phyloP scores from a whole-genome alignment of 2,329 filamentous ascomycete genomes.

The Fusarium buharicum region DNA sequence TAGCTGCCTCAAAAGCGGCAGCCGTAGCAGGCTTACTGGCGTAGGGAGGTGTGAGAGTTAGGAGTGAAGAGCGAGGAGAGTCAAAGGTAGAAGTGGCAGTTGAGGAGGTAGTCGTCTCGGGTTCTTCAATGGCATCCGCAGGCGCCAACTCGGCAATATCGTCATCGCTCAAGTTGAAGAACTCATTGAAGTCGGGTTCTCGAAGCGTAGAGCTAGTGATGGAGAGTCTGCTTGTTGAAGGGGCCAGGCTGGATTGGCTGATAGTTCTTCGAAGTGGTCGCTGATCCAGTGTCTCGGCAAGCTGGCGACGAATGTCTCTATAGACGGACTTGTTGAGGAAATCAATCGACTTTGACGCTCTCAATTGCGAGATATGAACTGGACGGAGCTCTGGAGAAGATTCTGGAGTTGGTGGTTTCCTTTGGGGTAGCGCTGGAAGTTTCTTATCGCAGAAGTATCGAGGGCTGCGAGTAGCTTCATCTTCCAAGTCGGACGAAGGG shows the following conservation, averaged over 20 bases:
- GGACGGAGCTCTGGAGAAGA: constrained; percentile 51
- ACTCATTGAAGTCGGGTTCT: constrained; percentile 65
- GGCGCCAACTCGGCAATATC: constrained; percentile 63
- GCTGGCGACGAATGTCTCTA: constrained; percentile 43
- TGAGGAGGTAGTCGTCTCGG: constrained; percentile 26
- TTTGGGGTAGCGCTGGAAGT: constrained; percentile 43
- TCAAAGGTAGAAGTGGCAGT: constrained; percentile 39
- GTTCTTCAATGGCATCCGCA: constrained; percentile 30
- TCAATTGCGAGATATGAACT: constrained; percentile 43
- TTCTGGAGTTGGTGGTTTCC: constrained; percentile 48
- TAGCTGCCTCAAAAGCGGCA: constrained; percentile 65
- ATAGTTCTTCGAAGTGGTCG: constrained; percentile 41
- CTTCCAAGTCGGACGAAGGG: constrained; percentile 50
- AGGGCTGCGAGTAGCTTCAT: constrained; percentile 37
- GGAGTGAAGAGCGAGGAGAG: constrained; percentile 47
- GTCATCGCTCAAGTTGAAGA: constrained; percentile 65
- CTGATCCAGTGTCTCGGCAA: constrained; percentile 43
- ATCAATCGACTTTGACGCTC: constrained; percentile 45
- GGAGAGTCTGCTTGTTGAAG: constrained; percentile 43
- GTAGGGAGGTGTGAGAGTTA: constrained; percentile 59
- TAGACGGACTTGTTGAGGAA: constrained; percentile 44
- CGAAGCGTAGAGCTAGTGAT: constrained; percentile 54
- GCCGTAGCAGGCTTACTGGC: constrained; percentile 56
- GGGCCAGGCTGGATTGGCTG: constrained; percentile 48
- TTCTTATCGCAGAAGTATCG: constrained; percentile 43